Conservation (phyloP, 805 yeast genomes). For the Starmerella khaoyaiensis region DNA sequence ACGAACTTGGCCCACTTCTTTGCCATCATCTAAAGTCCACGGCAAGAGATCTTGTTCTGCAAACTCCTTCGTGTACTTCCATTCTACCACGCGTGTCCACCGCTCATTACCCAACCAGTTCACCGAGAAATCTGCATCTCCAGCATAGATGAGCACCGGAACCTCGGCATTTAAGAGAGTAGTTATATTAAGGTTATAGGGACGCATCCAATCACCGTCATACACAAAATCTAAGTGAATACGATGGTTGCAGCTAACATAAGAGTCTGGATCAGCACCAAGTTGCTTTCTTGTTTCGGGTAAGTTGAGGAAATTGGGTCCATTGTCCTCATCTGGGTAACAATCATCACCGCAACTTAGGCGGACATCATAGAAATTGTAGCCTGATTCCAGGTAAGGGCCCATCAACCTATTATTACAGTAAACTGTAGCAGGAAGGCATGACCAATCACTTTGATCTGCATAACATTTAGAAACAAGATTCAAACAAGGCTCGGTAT, state of each 20-base stretch:
- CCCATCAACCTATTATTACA: constrained; percentile 64
- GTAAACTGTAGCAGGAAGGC: constrained; percentile 85
- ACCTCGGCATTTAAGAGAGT: constrained; percentile 54
- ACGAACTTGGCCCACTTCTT: constrained; percentile 54
- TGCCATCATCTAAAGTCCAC: constrained; percentile 32
- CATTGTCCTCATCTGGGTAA: constrained; percentile 59
- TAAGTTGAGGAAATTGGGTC: constrained; percentile 65
- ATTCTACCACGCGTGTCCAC: constrained; percentile 62
- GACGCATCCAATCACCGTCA: constrained; percentile 90
- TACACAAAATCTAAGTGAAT: constrained; percentile 69
- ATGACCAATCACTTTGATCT: constrained; percentile 51
- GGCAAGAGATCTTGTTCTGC: constrained; percentile 28
- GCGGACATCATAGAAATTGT: constrained; percentile 84
- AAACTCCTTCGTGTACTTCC: constrained; percentile 46
- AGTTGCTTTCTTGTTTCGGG: constrained; percentile 68
- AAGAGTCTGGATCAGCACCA: constrained; percentile 77
- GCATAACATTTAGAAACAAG: constrained; percentile 70
- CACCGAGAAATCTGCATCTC: constrained; percentile 91
- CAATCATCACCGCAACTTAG: constrained; percentile 59
- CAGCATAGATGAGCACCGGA: constrained; percentile 83
- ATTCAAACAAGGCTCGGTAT: constrained; percentile 63
- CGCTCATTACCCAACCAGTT: constrained; percentile 91
- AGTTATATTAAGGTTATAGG: constrained; percentile 60
- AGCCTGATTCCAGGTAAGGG: constrained; percentile 76
- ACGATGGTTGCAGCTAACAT: constrained; percentile 39